Evolutionary conservation across 176 grass and related monocot species (phyloP).

Genomic region (Paspalum notatum): DNA sequence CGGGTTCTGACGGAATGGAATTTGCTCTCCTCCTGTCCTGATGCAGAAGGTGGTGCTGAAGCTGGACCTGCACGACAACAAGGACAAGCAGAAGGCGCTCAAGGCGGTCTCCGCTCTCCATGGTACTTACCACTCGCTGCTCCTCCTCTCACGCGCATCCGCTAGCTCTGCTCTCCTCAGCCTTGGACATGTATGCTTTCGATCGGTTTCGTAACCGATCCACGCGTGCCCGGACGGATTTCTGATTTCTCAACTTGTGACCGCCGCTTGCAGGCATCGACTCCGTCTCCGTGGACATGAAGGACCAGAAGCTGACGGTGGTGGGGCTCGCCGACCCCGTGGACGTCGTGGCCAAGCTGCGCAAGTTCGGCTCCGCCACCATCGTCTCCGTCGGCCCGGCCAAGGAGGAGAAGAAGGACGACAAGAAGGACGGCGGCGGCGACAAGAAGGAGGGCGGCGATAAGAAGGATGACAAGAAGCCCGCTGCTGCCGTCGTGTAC

Average conservation of each 20-base stretch:
- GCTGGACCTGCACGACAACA: constrained; percentile 76
- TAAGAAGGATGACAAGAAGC: constrained; percentile 19
- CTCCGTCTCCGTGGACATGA: constrained; percentile 69
- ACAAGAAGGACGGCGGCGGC: constrained; percentile 32
- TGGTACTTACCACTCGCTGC: constrained; percentile 20
- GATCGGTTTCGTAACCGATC: too few species aligned
- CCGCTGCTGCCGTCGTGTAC: constrained; percentile 4
- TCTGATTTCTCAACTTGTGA: too few species aligned
- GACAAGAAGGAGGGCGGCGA: constrained; percentile 5
- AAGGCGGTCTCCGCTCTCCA: constrained; percentile 59
- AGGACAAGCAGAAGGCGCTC: constrained; percentile 79
- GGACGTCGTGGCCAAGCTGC: constrained; percentile 50
- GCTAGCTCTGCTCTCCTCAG: neutral
- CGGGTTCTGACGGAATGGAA: neutral
- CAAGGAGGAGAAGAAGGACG: constrained; percentile 46
- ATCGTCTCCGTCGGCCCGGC: constrained; percentile 63
- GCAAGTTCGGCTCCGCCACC: constrained; percentile 27
- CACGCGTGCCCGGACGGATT: too few species aligned
- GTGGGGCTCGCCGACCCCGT: constrained; percentile 69
- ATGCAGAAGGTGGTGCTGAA: constrained; percentile 76
- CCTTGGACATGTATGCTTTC: too few species aligned
- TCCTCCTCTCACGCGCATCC: neutral
- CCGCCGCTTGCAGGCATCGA: constrained; percentile 57
- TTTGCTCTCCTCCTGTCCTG: neutral
- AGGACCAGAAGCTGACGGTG: constrained; percentile 69